Percentiles rank a stretch among this genome's conserved stretches.
These are phyloP conservation scores for Phytophthora pistaciae DNA, from an alignment of 352 stramenopile genomes.

Conservation along the genomic window DNA sequence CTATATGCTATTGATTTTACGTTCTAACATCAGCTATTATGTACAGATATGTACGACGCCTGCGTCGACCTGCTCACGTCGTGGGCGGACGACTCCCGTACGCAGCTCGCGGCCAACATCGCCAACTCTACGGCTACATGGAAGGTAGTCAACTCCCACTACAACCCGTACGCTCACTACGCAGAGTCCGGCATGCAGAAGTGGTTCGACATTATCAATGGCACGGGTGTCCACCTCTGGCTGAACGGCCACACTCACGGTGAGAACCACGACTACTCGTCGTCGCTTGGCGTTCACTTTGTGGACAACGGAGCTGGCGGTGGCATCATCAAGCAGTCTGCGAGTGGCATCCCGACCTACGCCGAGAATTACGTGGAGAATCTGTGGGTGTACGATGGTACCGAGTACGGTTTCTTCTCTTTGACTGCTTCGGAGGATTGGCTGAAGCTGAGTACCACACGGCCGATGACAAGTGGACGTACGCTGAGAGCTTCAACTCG, in stretches of 20 bases:
- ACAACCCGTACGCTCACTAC: constrained; percentile 64
- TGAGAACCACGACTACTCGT: constrained; percentile 73
- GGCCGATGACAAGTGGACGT: constrained; percentile 63
- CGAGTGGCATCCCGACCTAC: constrained; percentile 68
- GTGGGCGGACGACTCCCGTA: constrained; percentile 59
- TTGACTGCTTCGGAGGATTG: constrained; percentile 62
- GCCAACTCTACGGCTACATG: constrained; percentile 64
- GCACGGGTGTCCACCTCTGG: constrained; percentile 46
- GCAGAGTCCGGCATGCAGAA: constrained; percentile 30
- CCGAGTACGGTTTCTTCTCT: constrained; percentile 76
- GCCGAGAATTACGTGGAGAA: constrained; percentile 60
- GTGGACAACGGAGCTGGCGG: constrained; percentile 79
- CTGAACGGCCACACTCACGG: constrained; percentile 69
- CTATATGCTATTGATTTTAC: too few relatives aligned
- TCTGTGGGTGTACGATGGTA: constrained; percentile 62
- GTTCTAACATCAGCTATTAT: too few relatives aligned
- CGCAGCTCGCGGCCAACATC: constrained; percentile 46
- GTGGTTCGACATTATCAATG: constrained; percentile 63
- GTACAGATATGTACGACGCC: constrained; percentile 43
- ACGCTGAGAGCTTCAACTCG: constrained; percentile 53
- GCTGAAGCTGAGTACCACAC: constrained; percentile 77
- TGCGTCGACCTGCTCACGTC: constrained; percentile 48
- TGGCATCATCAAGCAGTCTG: constrained; percentile 76
- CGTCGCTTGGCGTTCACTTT: constrained; percentile 69
- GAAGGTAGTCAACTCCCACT: constrained; percentile 78